Evolutionary conservation across 495 filamentous ascomycete genomes (phyloP).

Genomic region (Hyaloscypha hepaticicola): DNA sequence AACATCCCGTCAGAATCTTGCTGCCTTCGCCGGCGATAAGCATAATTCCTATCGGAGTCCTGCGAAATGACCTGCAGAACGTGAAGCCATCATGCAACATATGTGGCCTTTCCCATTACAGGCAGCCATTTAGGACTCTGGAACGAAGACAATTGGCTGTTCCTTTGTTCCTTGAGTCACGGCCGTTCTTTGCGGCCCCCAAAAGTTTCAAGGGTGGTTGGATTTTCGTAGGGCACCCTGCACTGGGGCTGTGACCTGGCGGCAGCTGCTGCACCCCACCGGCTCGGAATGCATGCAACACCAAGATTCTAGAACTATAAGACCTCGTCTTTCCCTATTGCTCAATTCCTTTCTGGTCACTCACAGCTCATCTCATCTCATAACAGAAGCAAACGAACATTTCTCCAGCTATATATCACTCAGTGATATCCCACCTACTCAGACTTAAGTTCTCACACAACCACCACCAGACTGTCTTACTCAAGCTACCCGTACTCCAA

Average conservation of each 20-base stretch:
- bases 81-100: not conserved
- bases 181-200: not conserved
- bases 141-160: not conserved
- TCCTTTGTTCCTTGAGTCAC: not conserved
- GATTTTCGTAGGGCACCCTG: not conserved
- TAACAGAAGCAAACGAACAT: not conserved
- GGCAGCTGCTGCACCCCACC: not conserved
- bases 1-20: not conserved
- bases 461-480: not conserved
- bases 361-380: not conserved
- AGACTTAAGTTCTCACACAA: not conserved
- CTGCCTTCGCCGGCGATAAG: not conserved
- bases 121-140: not conserved
- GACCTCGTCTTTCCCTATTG: not conserved
- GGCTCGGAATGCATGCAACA: not conserved
- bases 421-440: too few relatives aligned
- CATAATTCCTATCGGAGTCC: too few relatives aligned
- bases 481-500: not conserved
- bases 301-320: not conserved
- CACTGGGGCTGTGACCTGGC: not conserved
- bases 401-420: not conserved
- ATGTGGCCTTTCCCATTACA: not conserved
- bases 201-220: not conserved
- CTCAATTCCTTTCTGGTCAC: not conserved
- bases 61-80: not conserved